Conservation (phyloP, 78 protist species). For the Dictyostelium firmibasis region DNA sequence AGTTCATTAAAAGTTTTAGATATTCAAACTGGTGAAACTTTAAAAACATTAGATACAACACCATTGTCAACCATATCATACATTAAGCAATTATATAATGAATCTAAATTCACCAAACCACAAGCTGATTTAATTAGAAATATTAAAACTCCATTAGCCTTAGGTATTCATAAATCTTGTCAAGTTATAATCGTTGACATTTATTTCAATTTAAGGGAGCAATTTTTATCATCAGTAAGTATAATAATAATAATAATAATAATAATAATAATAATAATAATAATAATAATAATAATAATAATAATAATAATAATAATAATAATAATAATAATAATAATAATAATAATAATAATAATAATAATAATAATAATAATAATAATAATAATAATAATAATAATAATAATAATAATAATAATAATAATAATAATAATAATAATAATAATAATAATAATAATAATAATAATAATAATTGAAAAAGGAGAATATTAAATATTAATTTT, state of each 20-base stretch:
- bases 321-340: neutral
- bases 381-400: too few relatives aligned
- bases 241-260: neutral
- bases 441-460: neutral
- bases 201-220: neutral
- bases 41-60: neutral
- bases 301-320: too few relatives aligned
- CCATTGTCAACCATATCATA: neutral
- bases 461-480: too few relatives aligned
- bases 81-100: slow-evolving; percentile 3
- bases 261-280: too few relatives aligned
- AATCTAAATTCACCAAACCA: neutral
- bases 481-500: neutral
- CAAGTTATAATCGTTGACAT: slow-evolving; percentile 33
- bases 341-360: neutral
- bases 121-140: neutral
- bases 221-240: neutral
- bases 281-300: too few relatives aligned
- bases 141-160: slow-evolving; percentile 48
- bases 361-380: neutral
- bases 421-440: neutral
- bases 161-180: slow-evolving; percentile 27
- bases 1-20: slow-evolving; percentile 32
- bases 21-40: neutral
- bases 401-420: too few relatives aligned